Conservation (phyloP, 768 basidiomycete species). For the Gymnopilus junonius region DNA sequence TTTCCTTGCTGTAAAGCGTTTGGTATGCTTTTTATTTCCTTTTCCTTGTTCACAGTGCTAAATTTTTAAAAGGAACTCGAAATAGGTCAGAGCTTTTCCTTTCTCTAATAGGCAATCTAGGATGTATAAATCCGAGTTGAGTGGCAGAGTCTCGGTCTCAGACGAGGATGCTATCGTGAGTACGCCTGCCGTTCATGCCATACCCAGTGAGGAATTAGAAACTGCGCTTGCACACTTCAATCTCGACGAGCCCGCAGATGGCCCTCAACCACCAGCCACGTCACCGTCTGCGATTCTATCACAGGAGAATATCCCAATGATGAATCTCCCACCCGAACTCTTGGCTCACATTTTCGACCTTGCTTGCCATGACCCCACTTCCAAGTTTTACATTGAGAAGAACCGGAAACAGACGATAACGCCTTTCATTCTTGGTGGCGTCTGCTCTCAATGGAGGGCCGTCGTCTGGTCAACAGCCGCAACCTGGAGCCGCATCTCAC, state of each 20-base stretch:
- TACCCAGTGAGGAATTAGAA: not conserved
- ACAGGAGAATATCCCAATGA: not conserved
- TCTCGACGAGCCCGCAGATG: not conserved
- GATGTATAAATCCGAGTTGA: not conserved
- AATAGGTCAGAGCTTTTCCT: not conserved
- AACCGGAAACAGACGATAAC: conserved; percentile 12
- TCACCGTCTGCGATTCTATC: too few species aligned
- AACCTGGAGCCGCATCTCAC: conserved; percentile 17
- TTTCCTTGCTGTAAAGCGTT: not conserved
- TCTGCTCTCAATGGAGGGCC: conserved; percentile 17
- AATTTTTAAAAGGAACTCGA: not conserved
- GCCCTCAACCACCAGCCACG: not conserved
- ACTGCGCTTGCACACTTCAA: not conserved
- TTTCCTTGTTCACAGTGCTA: not conserved
- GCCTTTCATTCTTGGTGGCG: conserved; percentile 15
- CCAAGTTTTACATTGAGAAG: conserved; percentile 6
- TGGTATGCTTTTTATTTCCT: not conserved
- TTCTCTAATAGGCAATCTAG: not conserved
- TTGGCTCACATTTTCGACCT: conserved; percentile 16
- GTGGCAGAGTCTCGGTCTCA: not conserved
- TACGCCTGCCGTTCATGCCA: not conserved
- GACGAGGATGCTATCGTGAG: not conserved
- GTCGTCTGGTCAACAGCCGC: conserved; percentile 11
- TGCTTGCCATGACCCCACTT: conserved; percentile 14
- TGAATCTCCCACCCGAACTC: conserved; percentile 16